These are phyloP conservation scores for Geum urbanum DNA, from an alignment of 306 rosid genomes.

Conservation along the genomic window DNA sequence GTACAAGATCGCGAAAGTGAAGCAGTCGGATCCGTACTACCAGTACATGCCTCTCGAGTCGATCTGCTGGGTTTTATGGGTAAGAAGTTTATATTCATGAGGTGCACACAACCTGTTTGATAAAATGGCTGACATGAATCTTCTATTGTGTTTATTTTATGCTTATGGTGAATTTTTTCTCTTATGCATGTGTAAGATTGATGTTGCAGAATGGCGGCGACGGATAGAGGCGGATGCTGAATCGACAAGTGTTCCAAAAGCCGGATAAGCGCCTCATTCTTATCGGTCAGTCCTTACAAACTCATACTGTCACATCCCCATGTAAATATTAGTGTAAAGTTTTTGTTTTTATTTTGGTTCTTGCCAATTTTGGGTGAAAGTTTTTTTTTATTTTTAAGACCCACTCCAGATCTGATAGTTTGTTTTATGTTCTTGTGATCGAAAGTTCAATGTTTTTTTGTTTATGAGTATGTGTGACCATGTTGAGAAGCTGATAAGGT, in stretches of 20 bases:
- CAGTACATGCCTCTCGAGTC: slow-evolving; percentile 69
- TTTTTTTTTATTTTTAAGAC: slow-evolving; percentile 25
- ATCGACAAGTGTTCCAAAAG: slow-evolving; percentile 50
- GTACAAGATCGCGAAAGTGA: slow-evolving; percentile 75
- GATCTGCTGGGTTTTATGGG: slow-evolving; percentile 80
- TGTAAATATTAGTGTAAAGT: not conserved
- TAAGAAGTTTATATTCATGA: slow-evolving; percentile 22
- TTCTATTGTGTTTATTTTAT: too few relatives aligned
- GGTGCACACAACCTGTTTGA: too few relatives aligned
- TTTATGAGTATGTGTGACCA: not conserved
- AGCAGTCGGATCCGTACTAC: slow-evolving; percentile 70
- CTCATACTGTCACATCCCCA: not conserved
- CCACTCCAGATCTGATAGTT: slow-evolving; percentile 46
- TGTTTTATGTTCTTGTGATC: not conserved
- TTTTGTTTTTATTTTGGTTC: not conserved
- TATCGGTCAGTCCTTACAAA: slow-evolving; percentile 40
- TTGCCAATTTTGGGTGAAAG: not conserved
- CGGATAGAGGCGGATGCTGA: too few relatives aligned
- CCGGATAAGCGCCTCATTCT: slow-evolving; percentile 96
- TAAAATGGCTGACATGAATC: too few relatives aligned
- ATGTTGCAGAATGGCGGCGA: too few relatives aligned
- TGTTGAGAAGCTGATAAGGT: not conserved
- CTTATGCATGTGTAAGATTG: too few relatives aligned
- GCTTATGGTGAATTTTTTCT: too few relatives aligned
- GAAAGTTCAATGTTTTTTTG: slow-evolving; percentile 16